Evolutionary conservation across 2,329 filamentous ascomycete genomes (phyloP).

Genomic region (Verticillium nubilum): DNA sequence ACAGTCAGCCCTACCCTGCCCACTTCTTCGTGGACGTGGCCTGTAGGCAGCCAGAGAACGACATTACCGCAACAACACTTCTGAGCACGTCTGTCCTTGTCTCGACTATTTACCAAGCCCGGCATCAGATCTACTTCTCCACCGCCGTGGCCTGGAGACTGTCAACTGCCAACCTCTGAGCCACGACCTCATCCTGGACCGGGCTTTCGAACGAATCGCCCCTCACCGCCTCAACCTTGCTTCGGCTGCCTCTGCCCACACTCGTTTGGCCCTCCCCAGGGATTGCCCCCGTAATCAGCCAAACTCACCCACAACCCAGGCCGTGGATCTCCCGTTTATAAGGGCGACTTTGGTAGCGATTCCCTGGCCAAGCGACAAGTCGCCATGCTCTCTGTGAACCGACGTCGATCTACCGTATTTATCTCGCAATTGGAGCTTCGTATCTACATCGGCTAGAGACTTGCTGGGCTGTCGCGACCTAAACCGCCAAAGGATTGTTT

Average conservation of each 20-base stretch:
- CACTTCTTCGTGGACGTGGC: background rate
- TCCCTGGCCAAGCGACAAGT: background rate
- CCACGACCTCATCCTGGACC: conserved; percentile 6
- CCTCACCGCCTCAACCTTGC: conserved; percentile 5
- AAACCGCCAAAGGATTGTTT: background rate
- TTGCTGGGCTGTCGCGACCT: background rate
- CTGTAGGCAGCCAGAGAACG: background rate
- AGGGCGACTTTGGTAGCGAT: background rate
- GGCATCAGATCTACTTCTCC: background rate
- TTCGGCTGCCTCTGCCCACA: conserved; percentile 3
- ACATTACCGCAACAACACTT: background rate
- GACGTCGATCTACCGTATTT: background rate
- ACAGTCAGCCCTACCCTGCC: background rate
- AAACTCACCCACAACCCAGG: conserved; percentile 1
- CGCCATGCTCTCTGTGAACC: conserved; percentile 11
- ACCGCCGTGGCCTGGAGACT: background rate
- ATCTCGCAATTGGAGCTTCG: background rate
- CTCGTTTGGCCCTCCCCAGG: conserved; percentile 9
- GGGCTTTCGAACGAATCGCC: conserved; percentile 3
- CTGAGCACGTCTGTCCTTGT: background rate
- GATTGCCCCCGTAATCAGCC: conserved; percentile 8
- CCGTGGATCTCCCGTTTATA: conserved; percentile 1
- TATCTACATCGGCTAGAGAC: background rate
- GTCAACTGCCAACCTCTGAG: background rate
- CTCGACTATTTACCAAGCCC: background rate